Evolutionary conservation across 805 yeast genomes (phyloP), one percentile per base, ranked within the genome.

Genomic region (Allodekkera sacchari): DNA sequence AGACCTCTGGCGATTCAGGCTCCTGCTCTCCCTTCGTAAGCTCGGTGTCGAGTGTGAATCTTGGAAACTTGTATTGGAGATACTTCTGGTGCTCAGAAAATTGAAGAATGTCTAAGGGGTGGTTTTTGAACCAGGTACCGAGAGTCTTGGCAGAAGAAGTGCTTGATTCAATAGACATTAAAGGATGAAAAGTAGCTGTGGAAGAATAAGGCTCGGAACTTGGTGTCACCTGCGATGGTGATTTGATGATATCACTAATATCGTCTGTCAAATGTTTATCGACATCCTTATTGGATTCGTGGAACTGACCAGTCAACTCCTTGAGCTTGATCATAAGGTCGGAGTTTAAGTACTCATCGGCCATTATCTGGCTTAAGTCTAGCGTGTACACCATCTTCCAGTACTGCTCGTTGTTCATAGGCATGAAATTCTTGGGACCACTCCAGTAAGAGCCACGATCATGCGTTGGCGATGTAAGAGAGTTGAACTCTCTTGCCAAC

Each of bases 341-440:
- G 19, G 38, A 27, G 11, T 34, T 35, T 16, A 44, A 25, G 32
- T 44, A 42, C 24, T 41, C 38, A 9, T 38, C 45, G 17, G 39
- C 42, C 37, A 45, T 38, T 6, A 43, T 35, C 20, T 33, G 35
- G 18, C 41, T 33, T 11, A 36, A 30, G 18, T 42, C 42, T 37
- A 43, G 33, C n/a, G 45, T 34, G 20, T 38, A 36, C 6, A 39
- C 18, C 28, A 55, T 43, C 39, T 59, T 42, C 33, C 47, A 41
- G 32, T 44, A 52, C 30, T 39, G 44, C 23, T 37, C 37, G 18
- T 46, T 45, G 20, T 43, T 45, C 74, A 71, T 67, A 2, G 77
- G 77, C 39, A 46, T 52, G 47, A 58, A 64, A 25, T 59, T 48
- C 30, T 53, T 53, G 9, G 75, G 75, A 0, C 78, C 78, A 41